phyloP scores from a whole-genome alignment of 2,329 filamentous ascomycete species.

The Ceratocystis smalleyi region DNA sequence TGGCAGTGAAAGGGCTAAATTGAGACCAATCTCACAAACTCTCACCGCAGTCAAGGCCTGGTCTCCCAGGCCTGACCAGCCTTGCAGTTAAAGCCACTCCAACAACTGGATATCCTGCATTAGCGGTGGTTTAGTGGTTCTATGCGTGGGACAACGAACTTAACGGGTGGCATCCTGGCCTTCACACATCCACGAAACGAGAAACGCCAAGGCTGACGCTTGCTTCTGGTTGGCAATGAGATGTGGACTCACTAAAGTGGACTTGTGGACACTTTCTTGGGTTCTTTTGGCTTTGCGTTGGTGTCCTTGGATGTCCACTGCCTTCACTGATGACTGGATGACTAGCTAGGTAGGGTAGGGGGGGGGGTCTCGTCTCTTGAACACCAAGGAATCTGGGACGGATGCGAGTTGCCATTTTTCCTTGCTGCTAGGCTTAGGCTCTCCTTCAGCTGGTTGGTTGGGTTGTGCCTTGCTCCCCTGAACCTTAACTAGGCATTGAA shows the following conservation, averaged over 20 bases:
- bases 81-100: conserved; percentile 1
- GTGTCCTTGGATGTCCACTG: not conserved
- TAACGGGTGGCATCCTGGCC: not conserved
- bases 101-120: conserved; percentile 3
- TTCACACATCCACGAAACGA: not conserved
- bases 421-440: conserved; percentile 4
- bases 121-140: not conserved
- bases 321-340: not conserved
- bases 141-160: not conserved
- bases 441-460: conserved; percentile 3
- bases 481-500: conserved; percentile 8
- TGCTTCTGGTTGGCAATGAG: not conserved
- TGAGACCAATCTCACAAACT: conserved; percentile 7
- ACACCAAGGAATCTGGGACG: not conserved
- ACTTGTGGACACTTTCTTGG: conserved; percentile 6
- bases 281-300: not conserved
- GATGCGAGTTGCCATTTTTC: conserved; percentile 5
- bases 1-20: conserved; percentile 4
- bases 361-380: not conserved
- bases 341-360: not conserved
- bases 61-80: not conserved
- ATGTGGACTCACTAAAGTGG: conserved; percentile 6
- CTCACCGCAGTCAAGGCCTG: conserved; percentile 5
- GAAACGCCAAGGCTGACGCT: not conserved
- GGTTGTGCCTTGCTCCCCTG: conserved; percentile 8